Evolutionary conservation across 2,329 filamentous ascomycete species (phyloP).

Genomic region (Beauveria pseudobassiana): DNA sequence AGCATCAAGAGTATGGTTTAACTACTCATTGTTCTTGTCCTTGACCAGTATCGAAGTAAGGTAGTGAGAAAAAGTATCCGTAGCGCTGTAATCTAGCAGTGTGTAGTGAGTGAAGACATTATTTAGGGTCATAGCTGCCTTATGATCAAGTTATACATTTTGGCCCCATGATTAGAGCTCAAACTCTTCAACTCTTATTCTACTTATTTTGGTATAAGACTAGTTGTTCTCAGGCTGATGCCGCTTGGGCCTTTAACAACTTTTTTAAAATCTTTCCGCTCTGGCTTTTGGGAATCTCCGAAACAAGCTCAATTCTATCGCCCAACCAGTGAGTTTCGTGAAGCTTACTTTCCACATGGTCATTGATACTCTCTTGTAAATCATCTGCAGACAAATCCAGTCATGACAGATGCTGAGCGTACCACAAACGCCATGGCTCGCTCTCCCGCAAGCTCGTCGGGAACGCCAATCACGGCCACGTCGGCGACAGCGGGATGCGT

Average conservation of each 20-base stretch:
- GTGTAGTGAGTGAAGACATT: no score
- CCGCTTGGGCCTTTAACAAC: background rate
- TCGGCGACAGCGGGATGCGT: slow-evolving; percentile 1
- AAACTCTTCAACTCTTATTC: no score
- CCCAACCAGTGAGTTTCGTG: slow-evolving; percentile 5
- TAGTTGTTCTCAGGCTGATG: background rate
- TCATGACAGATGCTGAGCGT: background rate
- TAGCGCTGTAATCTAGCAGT: no score
- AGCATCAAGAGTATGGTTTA: no score
- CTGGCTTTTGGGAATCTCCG: slow-evolving; percentile 3
- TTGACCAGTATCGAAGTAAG: no score
- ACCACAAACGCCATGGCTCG: slow-evolving; percentile 7
- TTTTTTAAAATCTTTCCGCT: slow-evolving; percentile 5
- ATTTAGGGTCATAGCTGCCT: no score
- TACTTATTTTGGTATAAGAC: background rate
- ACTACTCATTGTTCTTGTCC: no score
- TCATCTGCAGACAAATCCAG: background rate
- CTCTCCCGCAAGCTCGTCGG: slow-evolving; percentile 8
- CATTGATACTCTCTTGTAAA: slow-evolving; percentile 1
- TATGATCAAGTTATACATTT: no score
- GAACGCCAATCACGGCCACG: slow-evolving; percentile 1
- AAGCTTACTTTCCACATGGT: background rate
- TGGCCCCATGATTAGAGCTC: no score
- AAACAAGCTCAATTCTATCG: slow-evolving; percentile 4
- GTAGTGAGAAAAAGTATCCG: no score